Base-by-base conservation (phyloP, 768 basidiomycete species). In the Trametes gibbosa region DNA sequence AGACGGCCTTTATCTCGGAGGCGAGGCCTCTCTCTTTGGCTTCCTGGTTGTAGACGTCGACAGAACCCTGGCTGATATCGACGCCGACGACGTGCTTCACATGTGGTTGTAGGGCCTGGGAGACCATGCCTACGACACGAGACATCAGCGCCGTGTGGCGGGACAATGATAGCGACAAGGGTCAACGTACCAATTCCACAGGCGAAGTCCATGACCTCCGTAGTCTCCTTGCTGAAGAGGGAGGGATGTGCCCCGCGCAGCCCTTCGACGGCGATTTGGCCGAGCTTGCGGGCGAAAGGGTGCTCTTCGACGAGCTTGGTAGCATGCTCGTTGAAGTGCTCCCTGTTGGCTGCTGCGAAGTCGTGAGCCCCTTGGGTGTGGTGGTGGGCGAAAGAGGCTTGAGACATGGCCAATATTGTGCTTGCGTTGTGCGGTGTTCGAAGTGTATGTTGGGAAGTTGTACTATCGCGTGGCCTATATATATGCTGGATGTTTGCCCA, bases 41-140 rank as follows among this genome's bases (percentile, higher is more conserved):
- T 21, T 77, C 74, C 51, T 72, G 65, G 70, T 89, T 90, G 75
- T 82, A 92, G 16, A 76, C 71, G 54, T 89, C 84, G 9, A 92
- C 86, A 76, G 85, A 81, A 1, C 72, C 80, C 62, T 85, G 83
- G 72, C 85, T 90, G 67, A 91, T 87, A 67, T 92, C 91, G 16
- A 89, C 83, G 10, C 89, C 90, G 16, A 90, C 72, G 61, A 92
- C 80, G 29, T 76, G 76, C 67, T 83, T 86, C 46, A 80, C 80
- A 63, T 87, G 74, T 1, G 83, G 76, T 0, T 82, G 83, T 23
- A 92, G 77, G 42, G 80, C 78, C 61, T 82, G 78, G 2, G 89
- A 85, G 16, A 90, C 70, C 21, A 84, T 70, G 16, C 90, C 90
- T 91, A 40, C 19, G 4, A n/a, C 50, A 16, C 50, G 8, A 24